Conservation (phyloP, 2,329 filamentous ascomycete genomes). For the Hypoxylon rubiginosum region DNA sequence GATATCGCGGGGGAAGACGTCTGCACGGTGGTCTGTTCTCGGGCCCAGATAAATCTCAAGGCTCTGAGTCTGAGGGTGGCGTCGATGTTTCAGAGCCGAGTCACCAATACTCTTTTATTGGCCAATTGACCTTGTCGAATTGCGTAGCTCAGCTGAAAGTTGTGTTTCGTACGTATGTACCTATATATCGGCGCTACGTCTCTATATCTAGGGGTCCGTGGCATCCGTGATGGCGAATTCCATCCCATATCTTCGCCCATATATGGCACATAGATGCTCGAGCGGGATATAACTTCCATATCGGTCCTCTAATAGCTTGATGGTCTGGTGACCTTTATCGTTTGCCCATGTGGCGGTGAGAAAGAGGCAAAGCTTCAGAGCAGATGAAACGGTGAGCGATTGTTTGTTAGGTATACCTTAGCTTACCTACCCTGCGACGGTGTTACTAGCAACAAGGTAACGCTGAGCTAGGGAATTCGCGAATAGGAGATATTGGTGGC, state of each 20-base stretch:
- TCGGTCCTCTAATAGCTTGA: constrained; percentile 2
- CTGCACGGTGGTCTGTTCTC: constrained; percentile 45
- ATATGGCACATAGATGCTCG: not conserved
- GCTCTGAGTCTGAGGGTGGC: constrained; percentile 31
- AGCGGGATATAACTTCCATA: constrained; percentile 16
- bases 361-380: constrained; percentile 22
- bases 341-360: constrained; percentile 39
- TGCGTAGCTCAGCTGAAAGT: constrained; percentile 23
- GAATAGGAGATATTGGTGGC: constrained; percentile 33
- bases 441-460: constrained; percentile 33
- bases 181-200: constrained; percentile 2
- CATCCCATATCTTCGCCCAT: not conserved
- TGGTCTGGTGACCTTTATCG: constrained; percentile 34
- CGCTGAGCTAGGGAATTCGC: constrained; percentile 28
- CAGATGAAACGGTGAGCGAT: constrained; percentile 26
- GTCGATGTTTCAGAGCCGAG: constrained; percentile 40
- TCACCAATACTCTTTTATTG: constrained; percentile 34
- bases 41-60: constrained; percentile 23
- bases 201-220: constrained; percentile 15
- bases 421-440: constrained; percentile 17
- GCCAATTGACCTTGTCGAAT: constrained; percentile 22
- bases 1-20: constrained; percentile 43
- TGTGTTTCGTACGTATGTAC: constrained; percentile 14
- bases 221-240: constrained; percentile 33
- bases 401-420: constrained; percentile 9